phyloP scores from a whole-genome alignment of 495 filamentous ascomycete species.

The Penicillium coprophilum region DNA sequence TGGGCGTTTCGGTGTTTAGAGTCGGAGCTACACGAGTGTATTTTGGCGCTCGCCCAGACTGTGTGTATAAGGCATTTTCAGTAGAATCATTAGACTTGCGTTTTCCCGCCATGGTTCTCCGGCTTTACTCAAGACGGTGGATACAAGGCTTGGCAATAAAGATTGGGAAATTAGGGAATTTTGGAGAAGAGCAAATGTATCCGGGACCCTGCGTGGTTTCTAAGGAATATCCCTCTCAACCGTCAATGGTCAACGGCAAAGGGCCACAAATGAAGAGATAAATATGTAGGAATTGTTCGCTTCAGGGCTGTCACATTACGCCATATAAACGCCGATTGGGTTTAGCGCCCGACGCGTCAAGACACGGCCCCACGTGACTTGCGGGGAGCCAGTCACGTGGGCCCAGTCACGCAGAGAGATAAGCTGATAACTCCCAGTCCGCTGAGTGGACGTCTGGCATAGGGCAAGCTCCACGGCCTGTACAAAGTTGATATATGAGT shows the following conservation, averaged over 20 bases:
- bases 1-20: constrained; percentile 7
- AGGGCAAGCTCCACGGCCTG: background rate
- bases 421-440: constrained; percentile 8
- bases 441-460: constrained; percentile 2
- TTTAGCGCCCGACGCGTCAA: background rate
- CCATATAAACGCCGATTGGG: background rate
- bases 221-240: background rate
- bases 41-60: constrained; percentile 24
- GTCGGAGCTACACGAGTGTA: constrained; percentile 6
- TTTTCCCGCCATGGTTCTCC: constrained; percentile 14
- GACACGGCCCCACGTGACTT: constrained; percentile 1
- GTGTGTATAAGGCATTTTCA: constrained; percentile 19
- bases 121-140: background rate
- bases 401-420: background rate
- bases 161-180: background rate
- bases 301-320: background rate
- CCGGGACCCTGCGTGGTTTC: background rate
- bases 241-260: background rate
- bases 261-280: background rate
- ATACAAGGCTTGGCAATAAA: background rate
- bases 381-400: background rate
- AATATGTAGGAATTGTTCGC: background rate
- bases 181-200: background rate
- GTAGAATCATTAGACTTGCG: constrained; percentile 24
- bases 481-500: background rate